These are phyloP conservation scores for Angomonas ambiguus DNA, from an alignment of 208 protist species.

Conservation along the genomic window DNA sequence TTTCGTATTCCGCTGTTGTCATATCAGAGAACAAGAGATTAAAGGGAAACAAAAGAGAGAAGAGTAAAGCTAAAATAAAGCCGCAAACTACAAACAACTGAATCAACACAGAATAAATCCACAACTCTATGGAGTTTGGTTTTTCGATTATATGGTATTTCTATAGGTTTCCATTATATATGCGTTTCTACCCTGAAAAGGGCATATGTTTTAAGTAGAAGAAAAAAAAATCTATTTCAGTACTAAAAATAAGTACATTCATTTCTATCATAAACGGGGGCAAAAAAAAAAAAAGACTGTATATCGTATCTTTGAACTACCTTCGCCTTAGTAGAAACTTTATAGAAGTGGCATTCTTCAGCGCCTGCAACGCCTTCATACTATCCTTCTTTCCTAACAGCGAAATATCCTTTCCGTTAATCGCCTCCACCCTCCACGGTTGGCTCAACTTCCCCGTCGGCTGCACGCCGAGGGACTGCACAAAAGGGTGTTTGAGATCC, in stretches of 20 bases:
- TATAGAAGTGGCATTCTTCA: constrained; percentile 6
- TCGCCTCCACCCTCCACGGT: constrained; percentile 38
- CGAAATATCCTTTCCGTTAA: constrained; percentile 55
- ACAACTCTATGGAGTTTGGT: too few species aligned
- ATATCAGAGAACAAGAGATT: neutral
- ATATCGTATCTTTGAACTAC: neutral
- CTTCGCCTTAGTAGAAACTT: constrained; percentile 2
- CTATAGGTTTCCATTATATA: too few species aligned
- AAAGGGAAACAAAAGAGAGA: neutral
- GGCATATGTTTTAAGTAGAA: too few species aligned
- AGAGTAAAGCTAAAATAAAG: neutral
- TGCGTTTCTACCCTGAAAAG: too few species aligned
- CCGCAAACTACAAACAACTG: neutral
- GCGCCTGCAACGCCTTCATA: constrained; percentile 32
- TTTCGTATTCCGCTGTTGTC: too few species aligned
- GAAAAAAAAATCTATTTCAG: too few species aligned
- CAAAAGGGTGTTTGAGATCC: constrained; percentile 24
- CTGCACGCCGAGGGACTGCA: constrained; percentile 31
- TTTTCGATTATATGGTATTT: neutral
- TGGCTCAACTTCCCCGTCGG: constrained; percentile 24
- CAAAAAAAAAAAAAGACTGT: constrained; percentile 1
- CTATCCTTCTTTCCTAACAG: constrained; percentile 22
- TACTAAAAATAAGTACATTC: neutral
- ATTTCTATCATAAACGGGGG: neutral
- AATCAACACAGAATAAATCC: neutral